Evolutionary conservation across 2,329 filamentous ascomycete genomes (phyloP).

Genomic region (Alternaria tenuissima): DNA sequence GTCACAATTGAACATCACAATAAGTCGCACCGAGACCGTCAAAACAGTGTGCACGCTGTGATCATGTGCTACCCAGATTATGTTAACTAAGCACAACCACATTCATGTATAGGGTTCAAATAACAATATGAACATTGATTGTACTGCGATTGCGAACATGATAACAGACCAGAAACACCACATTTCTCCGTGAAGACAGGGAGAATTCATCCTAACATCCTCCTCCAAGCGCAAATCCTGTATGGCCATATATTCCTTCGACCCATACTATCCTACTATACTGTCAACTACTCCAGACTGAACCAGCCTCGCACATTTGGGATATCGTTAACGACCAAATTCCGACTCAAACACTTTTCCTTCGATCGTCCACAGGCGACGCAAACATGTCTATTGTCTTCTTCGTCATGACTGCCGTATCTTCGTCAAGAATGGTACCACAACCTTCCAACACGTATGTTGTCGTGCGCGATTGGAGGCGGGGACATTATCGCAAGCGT

Average conservation of each 20-base stretch:
- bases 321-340: constrained; percentile 17
- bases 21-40: not conserved
- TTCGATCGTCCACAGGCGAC: constrained; percentile 1
- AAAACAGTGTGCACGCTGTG: not conserved
- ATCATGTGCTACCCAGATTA: not conserved
- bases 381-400: constrained; percentile 12
- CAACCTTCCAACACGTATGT: constrained; percentile 20
- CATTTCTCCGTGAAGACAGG: not conserved
- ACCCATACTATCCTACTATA: not conserved
- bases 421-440: constrained; percentile 34
- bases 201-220: not conserved
- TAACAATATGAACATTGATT: constrained; percentile 1
- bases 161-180: constrained; percentile 4
- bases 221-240: not conserved
- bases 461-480: constrained; percentile 24
- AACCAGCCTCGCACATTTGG: constrained; percentile 3
- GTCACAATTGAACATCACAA: not conserved
- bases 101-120: not conserved
- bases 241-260: not conserved
- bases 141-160: constrained; percentile 2
- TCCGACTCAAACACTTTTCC: constrained; percentile 9
- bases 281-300: not conserved
- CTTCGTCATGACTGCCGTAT: constrained; percentile 31
- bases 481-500: constrained; percentile 21
- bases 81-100: not conserved